Evolutionary conservation across 2,329 filamentous ascomycete genomes (phyloP), one percentile per base, ranked within the genome.

Genomic region (Arthrobotrys conoides): DNA sequence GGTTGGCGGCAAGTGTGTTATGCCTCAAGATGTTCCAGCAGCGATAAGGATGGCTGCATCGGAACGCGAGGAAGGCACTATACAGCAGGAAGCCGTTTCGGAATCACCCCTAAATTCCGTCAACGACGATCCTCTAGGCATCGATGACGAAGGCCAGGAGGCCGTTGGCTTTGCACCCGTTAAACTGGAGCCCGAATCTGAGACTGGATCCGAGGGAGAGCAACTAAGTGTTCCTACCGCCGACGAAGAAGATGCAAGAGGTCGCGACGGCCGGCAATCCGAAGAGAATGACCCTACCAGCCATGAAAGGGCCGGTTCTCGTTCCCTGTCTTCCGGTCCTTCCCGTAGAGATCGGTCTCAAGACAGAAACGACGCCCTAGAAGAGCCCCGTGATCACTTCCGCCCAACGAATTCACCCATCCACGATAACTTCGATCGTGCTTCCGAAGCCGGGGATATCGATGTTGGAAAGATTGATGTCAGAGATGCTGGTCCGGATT

Each of bases 1-100:
- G 27, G 75, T 79, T 46, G 75, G 75, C 27, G 75, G 75, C 0
- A 69, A 73, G 36, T 79, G 75, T 51, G 75, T 79, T 14, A 72
- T 79, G 68, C 53, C 68, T 24, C 16, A 79, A n/a, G 70, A 79
- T 10, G 75, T 79, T 57, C 63, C 75, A 16, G 55, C 59, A 3
- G 75, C 75, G 44, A 79, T 79, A 67, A 68, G 75, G 38, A 24
- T 41, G 16, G 75, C 75, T 5, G 75, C 68, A 22, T 46, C 55
- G 5, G 75, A 79, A 51, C 68, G 70, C 14, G 75, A 59, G 2
- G 38, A 41, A 16, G 63, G 20, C 30, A n/a, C 30, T n/a, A 2
- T 22, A 5, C 8, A 64, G 2, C 57, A 6, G 1, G 57, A 44
- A 27, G 2, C 55, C 12, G 10, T 6, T 5, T 18, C 59, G 18